Percentiles rank a stretch among this genome's conserved stretches.
Conservation (phyloP, 441 rosid genomes). For the Bocquillonia castaneifolia region DNA sequence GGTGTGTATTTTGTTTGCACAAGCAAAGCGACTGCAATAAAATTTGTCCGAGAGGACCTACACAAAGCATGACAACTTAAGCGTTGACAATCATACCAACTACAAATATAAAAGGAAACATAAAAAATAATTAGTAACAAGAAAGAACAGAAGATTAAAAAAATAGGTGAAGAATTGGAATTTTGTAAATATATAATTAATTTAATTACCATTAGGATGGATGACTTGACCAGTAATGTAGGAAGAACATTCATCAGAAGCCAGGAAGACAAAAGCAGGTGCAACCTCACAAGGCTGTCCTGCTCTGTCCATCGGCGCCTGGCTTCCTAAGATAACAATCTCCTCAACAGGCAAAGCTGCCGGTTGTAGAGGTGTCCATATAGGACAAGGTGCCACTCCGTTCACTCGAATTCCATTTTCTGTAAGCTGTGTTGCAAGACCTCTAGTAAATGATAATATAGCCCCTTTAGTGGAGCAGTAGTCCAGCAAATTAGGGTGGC, state of each 20-base stretch:
- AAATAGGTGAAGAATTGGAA: no score
- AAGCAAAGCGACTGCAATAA: no score
- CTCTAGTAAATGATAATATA: conserved; percentile 54
- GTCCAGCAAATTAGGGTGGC: conserved; percentile 38
- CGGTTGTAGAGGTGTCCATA: conserved; percentile 64
- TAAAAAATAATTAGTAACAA: no score
- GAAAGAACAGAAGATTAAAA: no score
- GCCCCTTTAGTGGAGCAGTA: conserved; percentile 70
- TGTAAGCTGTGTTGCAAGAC: conserved; percentile 47
- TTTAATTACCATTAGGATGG: neutral
- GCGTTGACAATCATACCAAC: conserved; percentile 50
- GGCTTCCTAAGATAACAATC: conserved; percentile 33
- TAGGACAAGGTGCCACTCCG: conserved; percentile 70
- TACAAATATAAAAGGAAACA: conserved; percentile 17
- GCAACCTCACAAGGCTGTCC: conserved; percentile 65
- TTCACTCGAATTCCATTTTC: conserved; percentile 49
- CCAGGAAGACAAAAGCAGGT: conserved; percentile 53
- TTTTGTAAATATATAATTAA: no score
- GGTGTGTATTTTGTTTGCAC: no score
- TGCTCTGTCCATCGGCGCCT: conserved; percentile 55
- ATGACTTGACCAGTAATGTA: conserved; percentile 67
- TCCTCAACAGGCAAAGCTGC: conserved; percentile 45
- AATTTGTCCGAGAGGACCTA: no score
- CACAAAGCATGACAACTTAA: conserved; percentile 1
- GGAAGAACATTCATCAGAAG: conserved; percentile 57